Base-by-base conservation (phyloP, 352 stramenopile species). In the Phytophthora citrophthora region DNA sequence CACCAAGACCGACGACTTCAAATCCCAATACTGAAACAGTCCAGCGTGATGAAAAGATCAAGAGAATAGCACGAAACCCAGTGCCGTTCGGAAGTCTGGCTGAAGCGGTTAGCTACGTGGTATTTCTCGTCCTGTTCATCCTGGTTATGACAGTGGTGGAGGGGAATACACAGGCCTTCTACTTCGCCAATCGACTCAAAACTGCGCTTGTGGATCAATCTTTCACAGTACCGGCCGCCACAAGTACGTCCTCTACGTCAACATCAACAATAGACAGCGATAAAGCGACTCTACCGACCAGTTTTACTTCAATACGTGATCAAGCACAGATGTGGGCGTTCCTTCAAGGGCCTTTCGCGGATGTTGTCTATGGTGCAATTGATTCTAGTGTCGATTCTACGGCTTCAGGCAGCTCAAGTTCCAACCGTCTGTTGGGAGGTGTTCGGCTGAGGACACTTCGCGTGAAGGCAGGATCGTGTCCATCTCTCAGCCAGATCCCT, bases 291-390 rank as follows among this genome's bases (percentile, higher is more conserved):
- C 32, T 68, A 4, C 77, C 78, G 26, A 81, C 83, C 48, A 75
- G 63, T 29, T 88, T 91, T 54, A 61, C 50, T 15, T 64, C 53
- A 10, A 88, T 93, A 51, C 80, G 86, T 26, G 79, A 88, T 34
- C 71, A 87, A 39, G 57, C 59, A 0, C 81, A 93, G 18, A 69
- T 88, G 39, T 91, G 77, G 76, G 70, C 72, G 11, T 93, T 90
- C 61, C 61, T 93, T 23, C 59, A 86, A 29, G 84, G 80, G 0
- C 79, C 81, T 15, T 81, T 93, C 44, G 58, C 76, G 1, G 74
- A 90, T 54, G 78, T 77, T 2, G 67, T 90, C 9, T 91, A 88
- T 41, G 76, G 74, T 11, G 23, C 56, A 0, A 44, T 54, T 5
- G 34, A 67, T 6, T 64, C 47, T 6, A 54, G 38, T 9, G 50